Evolutionary conservation across 768 basidiomycete species (phyloP).

Genomic region (Auricularia sp.): DNA sequence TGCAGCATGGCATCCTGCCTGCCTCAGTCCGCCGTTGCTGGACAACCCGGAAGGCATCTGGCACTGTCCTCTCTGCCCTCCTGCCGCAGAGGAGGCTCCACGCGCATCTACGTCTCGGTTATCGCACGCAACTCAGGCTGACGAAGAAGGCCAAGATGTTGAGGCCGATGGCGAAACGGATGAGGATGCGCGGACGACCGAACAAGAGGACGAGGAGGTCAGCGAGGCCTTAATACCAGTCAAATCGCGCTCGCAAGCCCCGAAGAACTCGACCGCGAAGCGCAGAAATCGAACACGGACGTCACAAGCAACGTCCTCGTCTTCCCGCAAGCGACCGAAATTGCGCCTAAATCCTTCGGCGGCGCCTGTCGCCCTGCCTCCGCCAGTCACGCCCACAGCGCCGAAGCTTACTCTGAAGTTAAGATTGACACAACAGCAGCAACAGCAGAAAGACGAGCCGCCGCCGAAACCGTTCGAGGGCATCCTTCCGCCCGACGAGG

Average conservation of each 20-base stretch:
- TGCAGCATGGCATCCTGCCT: constrained; percentile 77
- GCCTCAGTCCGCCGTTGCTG: constrained; percentile 60
- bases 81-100: constrained; percentile 1
- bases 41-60: constrained; percentile 67
- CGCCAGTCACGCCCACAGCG: neutral
- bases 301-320: neutral
- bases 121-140: constrained; percentile 19
- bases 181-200: neutral
- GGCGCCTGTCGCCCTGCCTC: neutral
- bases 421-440: neutral
- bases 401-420: neutral
- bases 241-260: neutral
- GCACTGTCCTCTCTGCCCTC: constrained; percentile 59
- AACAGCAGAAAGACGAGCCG: constrained; percentile 32
- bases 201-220: neutral
- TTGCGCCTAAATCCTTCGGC: neutral
- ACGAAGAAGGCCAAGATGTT: constrained; percentile 57
- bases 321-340: neutral
- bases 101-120: neutral
- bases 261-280: neutral
- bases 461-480: constrained; percentile 68
- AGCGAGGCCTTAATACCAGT: neutral
- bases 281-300: neutral
- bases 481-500: constrained; percentile 53
- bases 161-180: constrained; percentile 31